Evolutionary conservation across 768 basidiomycete species (phyloP).

Genomic region (Hygrocybe punicea): DNA sequence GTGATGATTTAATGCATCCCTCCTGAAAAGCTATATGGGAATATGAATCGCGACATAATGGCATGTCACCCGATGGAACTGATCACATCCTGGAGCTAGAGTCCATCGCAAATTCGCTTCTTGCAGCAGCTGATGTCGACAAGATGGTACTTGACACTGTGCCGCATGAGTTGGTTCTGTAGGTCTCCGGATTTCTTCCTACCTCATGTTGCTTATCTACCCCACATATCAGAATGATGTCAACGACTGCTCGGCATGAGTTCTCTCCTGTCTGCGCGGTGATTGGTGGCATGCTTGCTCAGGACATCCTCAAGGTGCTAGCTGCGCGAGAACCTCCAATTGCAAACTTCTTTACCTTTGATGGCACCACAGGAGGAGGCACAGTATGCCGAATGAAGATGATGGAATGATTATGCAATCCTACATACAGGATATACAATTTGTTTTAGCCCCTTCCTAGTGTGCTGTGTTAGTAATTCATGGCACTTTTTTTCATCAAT

Average conservation of each 20-base stretch:
- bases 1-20: slow-evolving; percentile 5
- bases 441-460: too few relatives aligned
- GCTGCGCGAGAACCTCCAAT: slow-evolving; percentile 90
- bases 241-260: slow-evolving; percentile 71
- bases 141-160: slow-evolving; percentile 57
- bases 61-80: slow-evolving; percentile 52
- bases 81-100: slow-evolving; percentile 55
- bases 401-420: slow-evolving; percentile 30
- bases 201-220: slow-evolving; percentile 6
- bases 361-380: slow-evolving; percentile 75
- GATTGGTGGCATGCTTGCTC: slow-evolving; percentile 89
- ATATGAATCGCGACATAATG: slow-evolving; percentile 59
- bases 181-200: slow-evolving; percentile 20
- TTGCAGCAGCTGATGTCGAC: slow-evolving; percentile 65
- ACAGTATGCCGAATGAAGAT: slow-evolving; percentile 59
- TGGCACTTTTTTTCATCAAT: too few relatives aligned
- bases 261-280: slow-evolving; percentile 94
- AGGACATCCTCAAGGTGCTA: slow-evolving; percentile 90
- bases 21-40: slow-evolving; percentile 70
- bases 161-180: slow-evolving; percentile 66
- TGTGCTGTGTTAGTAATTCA: too few relatives aligned
- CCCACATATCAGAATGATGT: slow-evolving; percentile 50
- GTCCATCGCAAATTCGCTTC: slow-evolving; percentile 57
- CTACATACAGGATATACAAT: too few relatives aligned
- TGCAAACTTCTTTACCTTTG: slow-evolving; percentile 87